phyloP scores from a whole-genome alignment of 495 filamentous ascomycete genomes.

The Bathelium albidoporum region DNA sequence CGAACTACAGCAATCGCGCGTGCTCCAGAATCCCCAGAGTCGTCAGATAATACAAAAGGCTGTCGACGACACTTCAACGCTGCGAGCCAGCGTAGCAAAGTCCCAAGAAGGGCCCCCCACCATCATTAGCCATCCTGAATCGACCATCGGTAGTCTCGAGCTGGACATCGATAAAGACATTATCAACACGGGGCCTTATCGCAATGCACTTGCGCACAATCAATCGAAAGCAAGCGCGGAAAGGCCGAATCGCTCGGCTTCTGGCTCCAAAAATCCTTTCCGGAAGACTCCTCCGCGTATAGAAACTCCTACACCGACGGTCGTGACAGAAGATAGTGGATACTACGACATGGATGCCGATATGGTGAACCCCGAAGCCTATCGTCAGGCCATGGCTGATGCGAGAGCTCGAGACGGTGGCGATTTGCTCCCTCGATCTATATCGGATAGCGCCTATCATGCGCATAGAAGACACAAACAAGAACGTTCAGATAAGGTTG shows the following conservation, averaged over 20 bases:
- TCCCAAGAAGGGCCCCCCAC: constrained; percentile 27
- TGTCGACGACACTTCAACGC: constrained; percentile 34
- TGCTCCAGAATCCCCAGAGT: constrained; percentile 31
- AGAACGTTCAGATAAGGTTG: neutral
- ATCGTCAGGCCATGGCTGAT: constrained; percentile 24
- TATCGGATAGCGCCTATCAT: neutral
- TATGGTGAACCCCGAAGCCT: constrained; percentile 25
- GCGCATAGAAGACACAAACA: neutral
- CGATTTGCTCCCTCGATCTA: neutral
- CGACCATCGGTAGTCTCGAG: constrained; percentile 24
- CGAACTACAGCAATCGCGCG: constrained; percentile 32
- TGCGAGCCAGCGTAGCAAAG: constrained; percentile 27
- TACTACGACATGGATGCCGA: constrained; percentile 32
- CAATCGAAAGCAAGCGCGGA: neutral
- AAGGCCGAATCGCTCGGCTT: neutral
- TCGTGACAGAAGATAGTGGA: constrained; percentile 24
- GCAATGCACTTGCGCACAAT: constrained; percentile 4
- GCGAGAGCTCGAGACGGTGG: constrained; percentile 10
- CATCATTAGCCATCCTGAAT: constrained; percentile 27
- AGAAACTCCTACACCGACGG: constrained; percentile 16
- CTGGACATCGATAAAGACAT: constrained; percentile 32
- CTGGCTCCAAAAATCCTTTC: constrained; percentile 6
- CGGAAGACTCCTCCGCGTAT: constrained; percentile 19
- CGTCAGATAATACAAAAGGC: constrained; percentile 34
- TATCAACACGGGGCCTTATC: constrained; percentile 10